Conservation (phyloP, 371 early-diverging fungal genomes). For the Capillidium rhysosporum region DNA sequence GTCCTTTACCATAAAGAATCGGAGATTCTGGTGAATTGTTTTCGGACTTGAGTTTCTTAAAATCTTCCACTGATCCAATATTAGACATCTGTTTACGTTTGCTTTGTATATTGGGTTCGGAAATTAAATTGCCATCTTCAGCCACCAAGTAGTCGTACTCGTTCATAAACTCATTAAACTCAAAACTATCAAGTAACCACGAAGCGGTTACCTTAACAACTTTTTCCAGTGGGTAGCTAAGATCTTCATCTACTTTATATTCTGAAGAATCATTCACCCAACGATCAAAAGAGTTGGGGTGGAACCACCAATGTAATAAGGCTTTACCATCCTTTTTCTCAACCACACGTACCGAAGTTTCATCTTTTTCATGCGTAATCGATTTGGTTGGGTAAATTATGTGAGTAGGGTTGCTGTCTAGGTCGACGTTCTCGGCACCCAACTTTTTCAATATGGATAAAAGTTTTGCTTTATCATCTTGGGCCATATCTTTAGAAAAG, state of each 20-base stretch:
- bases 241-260: conserved; percentile 36
- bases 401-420: conserved; percentile 33
- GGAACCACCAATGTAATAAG: conserved; percentile 63
- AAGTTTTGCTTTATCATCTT: background rate
- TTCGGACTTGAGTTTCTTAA: conserved; percentile 5
- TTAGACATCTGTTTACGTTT: background rate
- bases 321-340: conserved; percentile 41
- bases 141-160: conserved; percentile 49
- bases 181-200: conserved; percentile 53
- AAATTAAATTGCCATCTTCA: background rate
- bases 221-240: background rate
- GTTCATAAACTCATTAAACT: conserved; percentile 56
- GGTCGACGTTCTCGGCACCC: conserved; percentile 12
- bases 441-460: conserved; percentile 13
- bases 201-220: conserved; percentile 34
- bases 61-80: background rate
- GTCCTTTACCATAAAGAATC: conserved; percentile 1
- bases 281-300: conserved; percentile 62
- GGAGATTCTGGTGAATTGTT: conserved; percentile 3
- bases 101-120: background rate
- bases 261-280: conserved; percentile 49
- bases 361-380: conserved; percentile 18
- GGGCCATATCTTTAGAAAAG: background rate
- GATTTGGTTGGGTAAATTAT: conserved; percentile 18
- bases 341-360: conserved; percentile 50